These are phyloP conservation scores for Colletotrichum agaves DNA, from an alignment of 2,329 filamentous ascomycete genomes.

Conservation along the genomic window DNA sequence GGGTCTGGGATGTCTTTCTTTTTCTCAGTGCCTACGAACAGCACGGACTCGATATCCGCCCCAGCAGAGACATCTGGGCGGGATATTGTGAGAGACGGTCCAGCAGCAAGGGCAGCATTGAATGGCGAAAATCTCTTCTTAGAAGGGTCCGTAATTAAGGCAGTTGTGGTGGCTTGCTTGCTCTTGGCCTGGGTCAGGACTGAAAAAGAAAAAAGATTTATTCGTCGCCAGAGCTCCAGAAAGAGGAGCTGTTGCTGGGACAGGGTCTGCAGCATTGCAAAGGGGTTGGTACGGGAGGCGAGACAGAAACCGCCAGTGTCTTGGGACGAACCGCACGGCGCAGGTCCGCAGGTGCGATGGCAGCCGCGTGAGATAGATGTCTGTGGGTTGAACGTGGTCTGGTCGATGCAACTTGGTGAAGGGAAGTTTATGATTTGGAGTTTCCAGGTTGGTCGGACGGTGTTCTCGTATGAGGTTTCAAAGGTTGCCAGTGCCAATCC, in stretches of 20 bases:
- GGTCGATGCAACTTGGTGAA: not conserved
- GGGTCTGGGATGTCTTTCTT: not conserved
- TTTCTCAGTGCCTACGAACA: slow-evolving; percentile 2
- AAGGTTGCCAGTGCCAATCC: not conserved
- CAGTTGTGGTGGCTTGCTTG: not conserved
- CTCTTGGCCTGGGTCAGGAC: not conserved
- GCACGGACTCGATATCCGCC: not conserved
- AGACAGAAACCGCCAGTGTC: slow-evolving; percentile 26
- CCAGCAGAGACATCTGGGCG: slow-evolving; percentile 17
- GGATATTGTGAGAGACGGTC: slow-evolving; percentile 34
- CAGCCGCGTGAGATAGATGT: slow-evolving; percentile 1
- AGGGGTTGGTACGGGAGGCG: slow-evolving; percentile 9
- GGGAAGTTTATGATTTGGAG: slow-evolving; percentile 12
- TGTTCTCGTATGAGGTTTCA: not conserved
- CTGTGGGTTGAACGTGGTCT: slow-evolving; percentile 6
- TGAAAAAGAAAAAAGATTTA: not conserved
- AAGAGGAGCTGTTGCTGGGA: slow-evolving; percentile 27
- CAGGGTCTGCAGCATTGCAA: slow-evolving; percentile 32
- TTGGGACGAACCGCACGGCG: slow-evolving; percentile 30
- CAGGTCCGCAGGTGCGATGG: not conserved
- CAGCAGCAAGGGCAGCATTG: slow-evolving; percentile 22
- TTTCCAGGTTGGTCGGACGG: not conserved
- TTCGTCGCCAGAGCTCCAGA: slow-evolving; percentile 32
- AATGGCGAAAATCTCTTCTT: slow-evolving; percentile 24
- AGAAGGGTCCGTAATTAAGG: not conserved